Conservation (phyloP, 768 basidiomycete species). For the Daedaleopsis nitida region DNA sequence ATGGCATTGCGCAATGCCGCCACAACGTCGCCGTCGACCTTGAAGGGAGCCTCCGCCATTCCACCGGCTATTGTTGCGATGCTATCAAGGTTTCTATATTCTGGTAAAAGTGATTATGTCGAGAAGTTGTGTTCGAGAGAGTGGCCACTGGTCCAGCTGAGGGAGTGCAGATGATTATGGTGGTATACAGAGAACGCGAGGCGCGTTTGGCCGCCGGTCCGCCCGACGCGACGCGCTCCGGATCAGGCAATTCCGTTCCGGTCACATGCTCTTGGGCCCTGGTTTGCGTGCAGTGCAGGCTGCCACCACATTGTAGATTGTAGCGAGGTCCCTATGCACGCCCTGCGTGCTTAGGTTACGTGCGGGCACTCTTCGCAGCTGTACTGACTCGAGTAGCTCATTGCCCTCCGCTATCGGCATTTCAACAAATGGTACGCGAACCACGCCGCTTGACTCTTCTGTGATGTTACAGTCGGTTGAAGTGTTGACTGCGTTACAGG, state of each 20-base stretch:
- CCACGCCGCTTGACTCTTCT: background rate
- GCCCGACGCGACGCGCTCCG: constrained; percentile 13
- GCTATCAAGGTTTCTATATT: too few species aligned
- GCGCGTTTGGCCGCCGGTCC: background rate
- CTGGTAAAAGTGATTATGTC: too few species aligned
- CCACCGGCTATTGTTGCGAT: background rate
- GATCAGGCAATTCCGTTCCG: too few species aligned
- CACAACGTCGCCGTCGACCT: constrained; percentile 53
- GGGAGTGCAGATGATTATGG: too few species aligned
- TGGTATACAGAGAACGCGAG: background rate
- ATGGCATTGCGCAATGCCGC: constrained; percentile 61
- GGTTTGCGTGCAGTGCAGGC: too few species aligned
- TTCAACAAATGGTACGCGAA: constrained; percentile 6
- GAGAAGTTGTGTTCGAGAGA: background rate
- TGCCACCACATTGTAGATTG: too few species aligned
- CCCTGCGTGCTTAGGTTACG: too few species aligned
- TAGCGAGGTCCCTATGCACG: too few species aligned
- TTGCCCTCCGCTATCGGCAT: background rate
- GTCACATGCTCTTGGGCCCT: too few species aligned
- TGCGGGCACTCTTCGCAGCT: too few species aligned
- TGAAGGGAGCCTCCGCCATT: constrained; percentile 10
- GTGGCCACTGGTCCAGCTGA: background rate
- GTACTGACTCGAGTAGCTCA: too few species aligned
- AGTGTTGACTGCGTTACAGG: constrained; percentile 1
- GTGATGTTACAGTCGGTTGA: background rate